Percentiles rank a stretch among this genome's conserved stretches.
phyloP scores from a whole-genome alignment of 2,329 filamentous ascomycete genomes.

The Cercospora nicotianae region DNA sequence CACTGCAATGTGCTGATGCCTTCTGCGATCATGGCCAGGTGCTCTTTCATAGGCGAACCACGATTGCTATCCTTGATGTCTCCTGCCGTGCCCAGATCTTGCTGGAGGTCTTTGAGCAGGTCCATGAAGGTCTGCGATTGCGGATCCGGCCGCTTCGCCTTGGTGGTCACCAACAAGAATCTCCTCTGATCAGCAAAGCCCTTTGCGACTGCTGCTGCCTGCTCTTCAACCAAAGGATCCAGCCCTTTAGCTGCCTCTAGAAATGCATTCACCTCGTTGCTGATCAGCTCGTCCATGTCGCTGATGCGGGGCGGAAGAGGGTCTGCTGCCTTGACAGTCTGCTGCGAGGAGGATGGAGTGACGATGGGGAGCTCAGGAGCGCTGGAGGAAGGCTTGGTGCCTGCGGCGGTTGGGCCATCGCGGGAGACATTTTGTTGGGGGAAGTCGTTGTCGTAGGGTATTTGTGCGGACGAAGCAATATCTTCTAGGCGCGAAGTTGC shows the following conservation, averaged over 20 bases:
- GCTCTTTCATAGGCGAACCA: constrained; percentile 71
- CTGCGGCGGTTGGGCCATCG: constrained; percentile 21
- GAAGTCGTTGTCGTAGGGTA: constrained; percentile 50
- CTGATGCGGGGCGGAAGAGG: constrained; percentile 74
- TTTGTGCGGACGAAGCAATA: constrained; percentile 73
- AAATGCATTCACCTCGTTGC: constrained; percentile 72
- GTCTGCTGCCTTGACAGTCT: constrained; percentile 38
- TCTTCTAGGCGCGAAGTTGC: constrained; percentile 95
- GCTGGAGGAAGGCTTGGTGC: constrained; percentile 38
- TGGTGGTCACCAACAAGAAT: constrained; percentile 83
- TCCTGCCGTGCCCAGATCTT: constrained; percentile 74
- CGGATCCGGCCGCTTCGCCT: constrained; percentile 86
- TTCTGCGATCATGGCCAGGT: constrained; percentile 84
- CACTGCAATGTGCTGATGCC: constrained; percentile 87
- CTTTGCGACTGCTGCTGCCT: constrained; percentile 63
- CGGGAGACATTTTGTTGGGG: constrained; percentile 19
- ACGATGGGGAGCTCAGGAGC: constrained; percentile 30
- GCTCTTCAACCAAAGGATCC: constrained; percentile 64
- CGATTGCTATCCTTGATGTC: constrained; percentile 81
- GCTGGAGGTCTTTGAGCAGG: constrained; percentile 83
- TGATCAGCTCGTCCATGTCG: constrained; percentile 81
- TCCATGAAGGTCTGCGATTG: constrained; percentile 69
- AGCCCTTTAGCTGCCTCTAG: constrained; percentile 74
- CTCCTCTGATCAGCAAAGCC: constrained; percentile 83
- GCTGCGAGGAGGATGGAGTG: constrained; percentile 29